Conservation (phyloP, 2,329 filamentous ascomycete species). For the Juglanconis sp. region DNA sequence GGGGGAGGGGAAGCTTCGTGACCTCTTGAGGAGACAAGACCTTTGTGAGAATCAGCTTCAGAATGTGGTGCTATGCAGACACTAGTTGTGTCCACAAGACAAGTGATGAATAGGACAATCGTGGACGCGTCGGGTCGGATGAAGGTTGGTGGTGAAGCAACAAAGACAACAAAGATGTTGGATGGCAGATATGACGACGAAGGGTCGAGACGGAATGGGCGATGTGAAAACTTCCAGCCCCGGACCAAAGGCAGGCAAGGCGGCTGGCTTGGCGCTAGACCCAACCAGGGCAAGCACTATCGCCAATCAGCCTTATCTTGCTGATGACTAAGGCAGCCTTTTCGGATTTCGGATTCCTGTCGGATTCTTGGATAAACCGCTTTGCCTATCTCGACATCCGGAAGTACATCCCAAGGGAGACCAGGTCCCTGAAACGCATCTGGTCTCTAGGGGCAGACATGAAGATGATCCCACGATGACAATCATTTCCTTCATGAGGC, state of each 20-base stretch:
- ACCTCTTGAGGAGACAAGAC: background rate
- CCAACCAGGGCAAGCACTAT: background rate
- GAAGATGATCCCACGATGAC: constrained; percentile 11
- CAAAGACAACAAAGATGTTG: background rate
- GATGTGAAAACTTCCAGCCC: background rate
- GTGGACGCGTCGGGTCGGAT: no score
- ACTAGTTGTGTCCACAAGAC: no score
- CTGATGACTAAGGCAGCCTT: constrained; percentile 1
- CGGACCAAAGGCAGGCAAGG: background rate
- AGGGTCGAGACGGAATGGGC: background rate
- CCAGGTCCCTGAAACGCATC: background rate
- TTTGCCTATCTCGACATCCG: no score
- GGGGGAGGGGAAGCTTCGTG: constrained; percentile 13
- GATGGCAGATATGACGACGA: background rate
- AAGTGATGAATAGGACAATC: no score
- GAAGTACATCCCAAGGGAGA: no score
- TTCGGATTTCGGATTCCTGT: no score
- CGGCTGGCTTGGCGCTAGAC: background rate
- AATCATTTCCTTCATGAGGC: background rate
- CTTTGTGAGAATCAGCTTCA: background rate
- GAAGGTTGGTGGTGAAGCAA: no score
- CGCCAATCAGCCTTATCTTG: background rate
- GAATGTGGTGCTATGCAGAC: no score
- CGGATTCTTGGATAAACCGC: no score
- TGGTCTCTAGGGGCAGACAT: background rate